These are phyloP conservation scores for Hanseniaspora meyeri DNA, from an alignment of 805 yeast species.

Conservation along the genomic window DNA sequence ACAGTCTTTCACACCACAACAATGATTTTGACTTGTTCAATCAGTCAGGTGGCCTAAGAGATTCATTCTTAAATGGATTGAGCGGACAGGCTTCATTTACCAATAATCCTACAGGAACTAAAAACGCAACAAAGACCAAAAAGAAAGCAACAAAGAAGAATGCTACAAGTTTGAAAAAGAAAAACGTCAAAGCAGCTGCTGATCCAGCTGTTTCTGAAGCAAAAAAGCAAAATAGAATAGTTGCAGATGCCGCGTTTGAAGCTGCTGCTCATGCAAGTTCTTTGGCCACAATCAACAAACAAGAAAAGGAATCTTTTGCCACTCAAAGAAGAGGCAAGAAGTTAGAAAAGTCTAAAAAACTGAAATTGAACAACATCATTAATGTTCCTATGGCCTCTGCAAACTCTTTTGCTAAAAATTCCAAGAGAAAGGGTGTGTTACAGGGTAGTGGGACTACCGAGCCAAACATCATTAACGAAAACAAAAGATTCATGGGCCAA, in stretches of 20 bases:
- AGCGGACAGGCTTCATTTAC: not conserved
- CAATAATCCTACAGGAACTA: not conserved
- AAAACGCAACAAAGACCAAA: not conserved
- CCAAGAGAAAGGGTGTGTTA: not conserved
- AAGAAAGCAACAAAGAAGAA: not conserved
- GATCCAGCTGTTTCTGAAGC: not conserved
- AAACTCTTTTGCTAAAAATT: not conserved
- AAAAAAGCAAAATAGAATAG: slow-evolving; percentile 2
- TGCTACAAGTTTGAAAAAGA: not conserved
- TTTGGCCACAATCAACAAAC: slow-evolving; percentile 12
- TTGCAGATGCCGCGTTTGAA: slow-evolving; percentile 13
- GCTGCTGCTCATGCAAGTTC: slow-evolving; percentile 14
- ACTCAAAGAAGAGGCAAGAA: slow-evolving; percentile 13
- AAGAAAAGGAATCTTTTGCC: slow-evolving; percentile 10
- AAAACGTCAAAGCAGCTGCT: not conserved
- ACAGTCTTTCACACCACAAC: not conserved
- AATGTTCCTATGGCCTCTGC: not conserved
- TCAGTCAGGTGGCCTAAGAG: not conserved
- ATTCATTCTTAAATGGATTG: not conserved
- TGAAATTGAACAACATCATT: not conserved
- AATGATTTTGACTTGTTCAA: slow-evolving; percentile 8
- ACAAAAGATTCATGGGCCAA: slow-evolving; percentile 8
- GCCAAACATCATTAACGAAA: not conserved
- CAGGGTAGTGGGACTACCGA: not conserved
- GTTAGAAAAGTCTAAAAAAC: not conserved